phyloP scores from a whole-genome alignment of 768 basidiomycete genomes.

The Naganishia randhawae region DNA sequence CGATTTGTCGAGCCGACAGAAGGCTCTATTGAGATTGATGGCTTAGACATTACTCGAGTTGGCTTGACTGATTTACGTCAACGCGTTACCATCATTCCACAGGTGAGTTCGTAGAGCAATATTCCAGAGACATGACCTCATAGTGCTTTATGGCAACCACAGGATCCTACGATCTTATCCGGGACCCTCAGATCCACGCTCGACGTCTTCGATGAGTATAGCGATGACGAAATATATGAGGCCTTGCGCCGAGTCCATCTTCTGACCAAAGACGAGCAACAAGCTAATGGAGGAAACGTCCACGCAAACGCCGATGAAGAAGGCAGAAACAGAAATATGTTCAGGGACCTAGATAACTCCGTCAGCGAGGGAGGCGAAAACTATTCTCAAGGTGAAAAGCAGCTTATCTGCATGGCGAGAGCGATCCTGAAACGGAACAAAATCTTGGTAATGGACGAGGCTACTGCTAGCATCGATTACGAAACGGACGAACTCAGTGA shows the following conservation, averaged over 20 bases:
- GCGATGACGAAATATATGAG: slow-evolving; percentile 67
- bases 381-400: slow-evolving; percentile 71
- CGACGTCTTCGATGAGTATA: slow-evolving; percentile 81
- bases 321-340: slow-evolving; percentile 47
- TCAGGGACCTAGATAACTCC: slow-evolving; percentile 40
- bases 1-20: slow-evolving; percentile 80
- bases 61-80: slow-evolving; percentile 78
- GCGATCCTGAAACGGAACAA: slow-evolving; percentile 75
- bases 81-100: slow-evolving; percentile 59
- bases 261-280: slow-evolving; percentile 38
- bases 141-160: slow-evolving; percentile 41
- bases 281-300: slow-evolving; percentile 18
- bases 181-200: slow-evolving; percentile 75
- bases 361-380: slow-evolving; percentile 75
- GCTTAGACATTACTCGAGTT: slow-evolving; percentile 70
- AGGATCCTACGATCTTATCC: slow-evolving; percentile 84
- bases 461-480: slow-evolving; percentile 66
- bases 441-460: slow-evolving; percentile 81
- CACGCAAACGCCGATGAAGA: slow-evolving; percentile 34
- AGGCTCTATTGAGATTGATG: slow-evolving; percentile 72
- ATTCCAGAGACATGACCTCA: slow-evolving; percentile 38
- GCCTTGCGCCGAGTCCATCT: slow-evolving; percentile 50
- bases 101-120: slow-evolving; percentile 17
- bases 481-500: slow-evolving; percentile 83
- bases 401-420: slow-evolving; percentile 82